A percentile compares a stretch with the other conserved stretches of the same genome.
phyloP scores from a whole-genome alignment of 176 grass and related monocot genomes.

The Raddia distichophylla region DNA sequence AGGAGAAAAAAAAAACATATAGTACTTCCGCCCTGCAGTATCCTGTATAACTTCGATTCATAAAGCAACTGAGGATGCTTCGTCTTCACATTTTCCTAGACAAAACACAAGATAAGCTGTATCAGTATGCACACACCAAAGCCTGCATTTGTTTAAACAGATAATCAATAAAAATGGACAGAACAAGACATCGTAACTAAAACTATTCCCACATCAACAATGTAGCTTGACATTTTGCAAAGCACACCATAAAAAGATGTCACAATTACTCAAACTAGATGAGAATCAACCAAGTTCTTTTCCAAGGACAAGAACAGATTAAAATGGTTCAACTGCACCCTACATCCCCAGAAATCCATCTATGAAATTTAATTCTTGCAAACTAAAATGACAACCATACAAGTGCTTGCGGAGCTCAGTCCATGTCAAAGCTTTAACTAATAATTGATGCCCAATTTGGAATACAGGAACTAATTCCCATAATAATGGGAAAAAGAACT shows the following conservation, averaged over 20 bases:
- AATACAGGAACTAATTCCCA: no score
- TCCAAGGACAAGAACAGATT: neutral
- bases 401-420: neutral
- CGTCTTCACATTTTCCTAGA: conserved; percentile 82
- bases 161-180: conserved; percentile 24
- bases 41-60: conserved; percentile 76
- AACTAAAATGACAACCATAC: neutral
- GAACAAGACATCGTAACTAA: conserved; percentile 44
- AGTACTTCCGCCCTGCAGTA: conserved; percentile 94
- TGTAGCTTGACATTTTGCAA: conserved; percentile 11
- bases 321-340: neutral
- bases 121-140: conserved; percentile 34
- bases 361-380: neutral
- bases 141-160: conserved; percentile 28
- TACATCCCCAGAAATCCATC: neutral
- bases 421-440: neutral
- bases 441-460: neutral
- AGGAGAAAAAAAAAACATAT: neutral
- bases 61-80: conserved; percentile 84
- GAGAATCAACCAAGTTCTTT: conserved; percentile 6
- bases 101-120: conserved; percentile 34
- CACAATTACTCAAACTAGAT: neutral
- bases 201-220: conserved; percentile 27
- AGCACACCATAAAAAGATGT: neutral
- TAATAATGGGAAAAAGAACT: no score